A percentile compares a stretch with the other conserved stretches of the same genome.
Conservation (phyloP, 2,329 filamentous ascomycete genomes). For the Neoascochyta sp. region DNA sequence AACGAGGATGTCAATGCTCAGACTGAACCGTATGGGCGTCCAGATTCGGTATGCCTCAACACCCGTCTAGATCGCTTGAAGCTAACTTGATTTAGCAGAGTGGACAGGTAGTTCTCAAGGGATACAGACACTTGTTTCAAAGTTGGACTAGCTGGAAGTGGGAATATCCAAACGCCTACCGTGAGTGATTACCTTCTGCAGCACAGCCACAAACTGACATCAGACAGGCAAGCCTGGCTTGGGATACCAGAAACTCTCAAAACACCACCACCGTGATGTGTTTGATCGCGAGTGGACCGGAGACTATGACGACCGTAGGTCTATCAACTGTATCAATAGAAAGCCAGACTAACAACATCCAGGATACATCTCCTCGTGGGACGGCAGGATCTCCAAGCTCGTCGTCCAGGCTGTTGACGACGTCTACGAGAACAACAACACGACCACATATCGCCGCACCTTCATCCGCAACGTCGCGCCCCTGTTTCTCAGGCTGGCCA, state of each 20-base stretch:
- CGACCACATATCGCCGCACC: conserved; percentile 27
- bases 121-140: conserved; percentile 21
- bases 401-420: conserved; percentile 32
- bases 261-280: conserved; percentile 21
- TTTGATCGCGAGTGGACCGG: conserved; percentile 25
- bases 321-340: no score
- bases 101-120: no score
- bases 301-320: conserved; percentile 26
- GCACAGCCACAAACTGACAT: background rate
- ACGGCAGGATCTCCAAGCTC: conserved; percentile 28
- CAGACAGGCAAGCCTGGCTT: conserved; percentile 15
- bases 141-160: conserved; percentile 20
- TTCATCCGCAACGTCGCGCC: conserved; percentile 30
- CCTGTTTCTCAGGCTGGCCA: conserved; percentile 24
- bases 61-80: no score
- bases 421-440: conserved; percentile 27
- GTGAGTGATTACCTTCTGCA: conserved; percentile 4
- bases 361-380: conserved; percentile 27
- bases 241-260: conserved; percentile 22
- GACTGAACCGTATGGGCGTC: no score
- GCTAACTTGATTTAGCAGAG: no score
- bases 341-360: background rate
- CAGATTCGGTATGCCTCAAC: no score
- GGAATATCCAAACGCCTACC: conserved; percentile 23
- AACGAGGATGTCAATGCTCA: no score